Percentiles rank a stretch among this genome's conserved stretches.
These are phyloP conservation scores for Malbranchea zuffiana DNA, from an alignment of 2,329 filamentous ascomycete genomes.

Conservation along the genomic window DNA sequence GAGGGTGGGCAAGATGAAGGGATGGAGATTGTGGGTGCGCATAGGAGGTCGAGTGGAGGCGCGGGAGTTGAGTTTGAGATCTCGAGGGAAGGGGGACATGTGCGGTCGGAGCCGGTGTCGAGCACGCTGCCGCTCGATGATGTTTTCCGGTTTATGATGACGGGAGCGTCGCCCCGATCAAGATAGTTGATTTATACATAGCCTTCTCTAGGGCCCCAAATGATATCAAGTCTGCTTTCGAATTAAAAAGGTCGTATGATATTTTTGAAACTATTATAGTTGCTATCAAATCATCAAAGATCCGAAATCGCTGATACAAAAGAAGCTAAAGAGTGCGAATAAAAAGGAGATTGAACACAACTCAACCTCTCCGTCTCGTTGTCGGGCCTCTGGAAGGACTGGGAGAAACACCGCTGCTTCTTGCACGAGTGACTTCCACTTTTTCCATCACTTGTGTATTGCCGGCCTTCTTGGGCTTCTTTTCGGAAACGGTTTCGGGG, in stretches of 20 bases:
- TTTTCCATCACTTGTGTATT: conserved; percentile 6
- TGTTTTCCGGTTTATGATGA: conserved; percentile 43
- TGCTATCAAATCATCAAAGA: too few relatives aligned
- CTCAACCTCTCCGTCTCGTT: conserved; percentile 45
- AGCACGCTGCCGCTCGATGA: conserved; percentile 35
- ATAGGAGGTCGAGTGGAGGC: conserved; percentile 23
- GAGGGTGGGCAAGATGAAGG: conserved; percentile 29
- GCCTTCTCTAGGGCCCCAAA: too few relatives aligned
- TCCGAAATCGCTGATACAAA: too few relatives aligned
- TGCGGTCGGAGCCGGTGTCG: conserved; percentile 17
- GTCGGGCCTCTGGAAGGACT: conserved; percentile 41
- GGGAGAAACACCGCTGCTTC: conserved; percentile 34
- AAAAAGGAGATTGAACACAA: conserved; percentile 2
- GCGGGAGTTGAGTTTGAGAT: conserved; percentile 27
- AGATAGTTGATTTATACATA: too few relatives aligned
- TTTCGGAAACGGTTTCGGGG: conserved; percentile 18
- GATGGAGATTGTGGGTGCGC: conserved; percentile 29
- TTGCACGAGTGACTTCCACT: conserved; percentile 22
- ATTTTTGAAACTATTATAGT: too few relatives aligned
- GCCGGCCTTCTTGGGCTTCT: conserved; percentile 29
- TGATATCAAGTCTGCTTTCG: too few relatives aligned
- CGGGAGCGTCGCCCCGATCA: conserved; percentile 26
- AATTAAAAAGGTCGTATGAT: neutral
- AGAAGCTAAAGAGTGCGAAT: too few relatives aligned
- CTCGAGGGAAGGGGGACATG: conserved; percentile 19